Conservation (phyloP, 2,329 filamentous ascomycete genomes). For the Ophiosphaerella herpotricha region DNA sequence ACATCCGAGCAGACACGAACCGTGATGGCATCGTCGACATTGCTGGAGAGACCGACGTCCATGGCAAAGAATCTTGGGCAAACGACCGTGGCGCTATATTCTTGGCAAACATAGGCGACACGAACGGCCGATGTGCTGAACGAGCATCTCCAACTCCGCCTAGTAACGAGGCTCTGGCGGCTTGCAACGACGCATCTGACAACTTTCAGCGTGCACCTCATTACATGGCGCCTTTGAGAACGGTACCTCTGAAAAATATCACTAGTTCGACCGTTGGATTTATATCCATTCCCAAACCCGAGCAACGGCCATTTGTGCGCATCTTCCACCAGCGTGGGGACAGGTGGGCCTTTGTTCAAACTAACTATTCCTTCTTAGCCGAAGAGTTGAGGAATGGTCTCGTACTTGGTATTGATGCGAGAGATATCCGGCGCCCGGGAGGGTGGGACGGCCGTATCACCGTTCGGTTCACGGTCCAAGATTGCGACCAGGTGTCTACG, state of each 20-base stretch:
- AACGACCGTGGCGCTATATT: constrained; percentile 39
- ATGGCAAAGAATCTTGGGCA: constrained; percentile 20
- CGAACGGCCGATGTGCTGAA: constrained; percentile 34
- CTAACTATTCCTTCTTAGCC: constrained; percentile 30
- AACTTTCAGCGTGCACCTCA: constrained; percentile 37
- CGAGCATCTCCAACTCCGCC: not conserved
- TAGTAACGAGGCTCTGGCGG: constrained; percentile 31
- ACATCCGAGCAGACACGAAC: constrained; percentile 46
- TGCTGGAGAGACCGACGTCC: constrained; percentile 17
- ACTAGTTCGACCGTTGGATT: not conserved
- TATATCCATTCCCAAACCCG: constrained; percentile 4
- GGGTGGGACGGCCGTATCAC: constrained; percentile 16
- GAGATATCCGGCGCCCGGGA: constrained; percentile 24
- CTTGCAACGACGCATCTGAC: constrained; percentile 46
- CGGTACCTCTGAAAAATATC: constrained; percentile 23
- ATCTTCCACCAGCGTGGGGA: constrained; percentile 7
- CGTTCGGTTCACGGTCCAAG: constrained; percentile 34
- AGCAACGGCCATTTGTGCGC: constrained; percentile 7
- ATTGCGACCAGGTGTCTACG: constrained; percentile 10
- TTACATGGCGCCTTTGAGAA: constrained; percentile 41
- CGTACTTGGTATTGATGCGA: constrained; percentile 45
- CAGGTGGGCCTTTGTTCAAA: constrained; percentile 5
- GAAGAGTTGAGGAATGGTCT: constrained; percentile 36
- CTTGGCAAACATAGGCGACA: constrained; percentile 46
- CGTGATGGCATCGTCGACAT: constrained; percentile 43